These are phyloP conservation scores for Dioscorea dumetorum DNA, from an alignment of 106 monocot species.

Conservation along the genomic window DNA sequence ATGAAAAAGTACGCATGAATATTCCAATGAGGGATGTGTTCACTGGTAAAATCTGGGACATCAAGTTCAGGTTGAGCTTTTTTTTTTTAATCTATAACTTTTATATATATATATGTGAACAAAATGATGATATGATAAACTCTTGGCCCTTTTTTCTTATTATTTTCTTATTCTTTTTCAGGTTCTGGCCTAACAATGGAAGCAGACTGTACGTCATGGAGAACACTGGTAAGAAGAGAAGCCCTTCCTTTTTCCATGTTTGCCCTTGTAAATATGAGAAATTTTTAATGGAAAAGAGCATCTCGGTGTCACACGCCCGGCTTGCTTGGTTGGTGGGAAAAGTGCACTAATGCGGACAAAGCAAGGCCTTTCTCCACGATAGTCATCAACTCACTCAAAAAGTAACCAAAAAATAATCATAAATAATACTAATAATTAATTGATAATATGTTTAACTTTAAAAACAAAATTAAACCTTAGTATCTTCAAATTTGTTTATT, in stretches of 20 bases:
- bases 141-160: neutral
- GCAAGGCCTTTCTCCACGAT: no score
- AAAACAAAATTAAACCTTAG: no score
- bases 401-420: no score
- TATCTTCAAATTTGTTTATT: no score
- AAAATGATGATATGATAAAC: neutral
- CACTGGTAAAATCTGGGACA: neutral
- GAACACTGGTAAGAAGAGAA: slow-evolving; percentile 4
- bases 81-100: neutral
- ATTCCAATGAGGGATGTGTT: neutral
- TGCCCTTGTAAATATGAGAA: no score
- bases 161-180: neutral
- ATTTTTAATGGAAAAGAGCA: no score
- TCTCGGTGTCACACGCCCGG: no score
- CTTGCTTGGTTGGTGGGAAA: no score
- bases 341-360: no score
- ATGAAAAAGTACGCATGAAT: neutral
- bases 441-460: no score
- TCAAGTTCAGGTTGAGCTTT: neutral
- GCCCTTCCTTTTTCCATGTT: neutral
- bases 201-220: slow-evolving; percentile 6
- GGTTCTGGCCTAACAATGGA: slow-evolving; percentile 2
- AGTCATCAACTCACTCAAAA: no score
- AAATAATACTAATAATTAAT: no score
- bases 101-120: neutral